Conservation (phyloP, 306 rosid genomes). For the Phaseolus lunatus region DNA sequence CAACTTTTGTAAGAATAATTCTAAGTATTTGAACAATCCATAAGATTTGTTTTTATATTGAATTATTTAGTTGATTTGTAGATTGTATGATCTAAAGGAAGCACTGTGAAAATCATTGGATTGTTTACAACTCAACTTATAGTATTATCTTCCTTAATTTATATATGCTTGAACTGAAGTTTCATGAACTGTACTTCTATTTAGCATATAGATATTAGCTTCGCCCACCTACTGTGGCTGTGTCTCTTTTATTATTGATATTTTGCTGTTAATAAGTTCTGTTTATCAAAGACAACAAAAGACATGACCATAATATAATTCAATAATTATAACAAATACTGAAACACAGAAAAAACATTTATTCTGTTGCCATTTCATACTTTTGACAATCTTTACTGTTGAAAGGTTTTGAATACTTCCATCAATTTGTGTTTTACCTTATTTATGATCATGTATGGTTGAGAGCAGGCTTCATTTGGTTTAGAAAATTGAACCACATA, state of each 20-base stretch:
- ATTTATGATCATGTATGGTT: background rate
- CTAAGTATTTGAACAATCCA: background rate
- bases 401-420: background rate
- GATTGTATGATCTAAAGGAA: background rate
- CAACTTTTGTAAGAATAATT: background rate
- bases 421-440: slow-evolving; percentile 15
- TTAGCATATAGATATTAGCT: background rate
- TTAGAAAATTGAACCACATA: background rate
- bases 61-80: background rate
- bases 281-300: background rate
- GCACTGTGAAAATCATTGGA: background rate
- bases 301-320: slow-evolving; percentile 21
- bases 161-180: background rate
- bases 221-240: background rate
- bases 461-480: background rate
- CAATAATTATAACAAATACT: background rate
- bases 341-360: background rate
- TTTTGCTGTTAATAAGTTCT: slow-evolving; percentile 1
- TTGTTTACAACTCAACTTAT: background rate
- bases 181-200: background rate
- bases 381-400: slow-evolving; percentile 4
- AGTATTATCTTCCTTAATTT: slow-evolving; percentile 1
- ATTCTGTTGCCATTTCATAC: background rate
- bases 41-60: background rate
- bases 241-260: background rate